Base-by-base conservation (phyloP, 768 basidiomycete species). In the Pleurotus sapidus region DNA sequence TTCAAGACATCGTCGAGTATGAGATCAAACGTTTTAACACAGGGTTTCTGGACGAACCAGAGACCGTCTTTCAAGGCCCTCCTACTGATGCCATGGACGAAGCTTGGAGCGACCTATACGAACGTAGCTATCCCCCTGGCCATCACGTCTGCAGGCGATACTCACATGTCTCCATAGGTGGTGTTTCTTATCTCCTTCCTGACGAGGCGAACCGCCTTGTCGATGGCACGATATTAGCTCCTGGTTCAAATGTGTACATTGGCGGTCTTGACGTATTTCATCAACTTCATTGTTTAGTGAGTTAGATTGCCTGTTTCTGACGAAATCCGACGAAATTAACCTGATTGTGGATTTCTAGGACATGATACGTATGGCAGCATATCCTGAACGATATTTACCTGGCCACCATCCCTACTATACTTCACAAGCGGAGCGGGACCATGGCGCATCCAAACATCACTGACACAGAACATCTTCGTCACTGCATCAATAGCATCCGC, bases 261-360 rank as follows among this genome's bases (percentile, higher is more conserved):
- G 61, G 58, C 2, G 57, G 49, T 6, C 40, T 66, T 1, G 67
- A 69, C 11, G 66, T 69, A 4, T 69, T 69, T 55, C 67, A 69
- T 57, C 63, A 67, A 48, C 48, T 69, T n/a, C 67, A 69, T 54
- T 66, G 67, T 51, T 53, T 69, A 23, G 67, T 67, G 57, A 9
- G 63, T 62, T 11, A 8, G 17, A 5, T 17, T 49, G 9, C 30
- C 30, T 30, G 30, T 9, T 9, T 7, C 30, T n/a, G n/a, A n/a
- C n/a, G n/a, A n/a, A n/a, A n/a, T n/a, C n/a, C 30, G 30, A 11
- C 8, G 30, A 34, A 9, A 11, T 9, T 57, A 18, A 8, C 25
- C 37, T n/a, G 38, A 25, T 34, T n/a, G 46, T 15, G 24, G 8
- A 18, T 24, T 47, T 3, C 9, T 18, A 67, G 66, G 59, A 67